These are phyloP conservation scores for Rosa persica DNA, from an alignment of 306 rosid species.

Conservation along the genomic window DNA sequence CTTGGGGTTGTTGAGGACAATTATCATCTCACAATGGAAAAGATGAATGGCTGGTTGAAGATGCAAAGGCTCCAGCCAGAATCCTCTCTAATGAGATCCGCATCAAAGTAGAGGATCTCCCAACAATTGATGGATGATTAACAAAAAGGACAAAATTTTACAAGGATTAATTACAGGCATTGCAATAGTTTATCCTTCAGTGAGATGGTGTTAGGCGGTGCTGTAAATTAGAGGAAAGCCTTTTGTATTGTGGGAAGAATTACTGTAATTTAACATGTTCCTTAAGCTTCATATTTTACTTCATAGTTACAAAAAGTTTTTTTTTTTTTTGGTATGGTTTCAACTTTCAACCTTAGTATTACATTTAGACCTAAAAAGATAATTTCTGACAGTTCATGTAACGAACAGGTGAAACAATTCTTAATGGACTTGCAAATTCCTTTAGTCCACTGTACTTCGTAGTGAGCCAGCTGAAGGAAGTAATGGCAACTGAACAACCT, in stretches of 20 bases:
- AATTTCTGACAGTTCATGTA: neutral
- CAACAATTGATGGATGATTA: neutral
- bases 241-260: neutral
- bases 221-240: neutral
- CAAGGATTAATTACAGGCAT: neutral
- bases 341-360: neutral
- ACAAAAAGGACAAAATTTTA: neutral
- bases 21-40: neutral
- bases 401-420: conserved; percentile 56
- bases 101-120: neutral
- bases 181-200: neutral
- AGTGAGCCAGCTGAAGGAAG: conserved; percentile 65
- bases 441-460: conserved; percentile 66
- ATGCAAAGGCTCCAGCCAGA: neutral
- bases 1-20: neutral
- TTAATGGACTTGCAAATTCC: conserved; percentile 55
- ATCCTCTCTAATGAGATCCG: neutral
- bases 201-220: neutral
- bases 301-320: neutral
- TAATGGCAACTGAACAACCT: conserved; percentile 89
- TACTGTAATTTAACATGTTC: conserved; percentile 1
- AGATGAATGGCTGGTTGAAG: neutral
- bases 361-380: neutral
- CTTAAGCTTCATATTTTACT: neutral
- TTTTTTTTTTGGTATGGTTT: neutral